Percentiles rank a stretch among this genome's conserved stretches.
These are phyloP conservation scores for Scopulariopsis brevicaulis DNA, from an alignment of 2,329 filamentous ascomycete genomes.

Conservation along the genomic window DNA sequence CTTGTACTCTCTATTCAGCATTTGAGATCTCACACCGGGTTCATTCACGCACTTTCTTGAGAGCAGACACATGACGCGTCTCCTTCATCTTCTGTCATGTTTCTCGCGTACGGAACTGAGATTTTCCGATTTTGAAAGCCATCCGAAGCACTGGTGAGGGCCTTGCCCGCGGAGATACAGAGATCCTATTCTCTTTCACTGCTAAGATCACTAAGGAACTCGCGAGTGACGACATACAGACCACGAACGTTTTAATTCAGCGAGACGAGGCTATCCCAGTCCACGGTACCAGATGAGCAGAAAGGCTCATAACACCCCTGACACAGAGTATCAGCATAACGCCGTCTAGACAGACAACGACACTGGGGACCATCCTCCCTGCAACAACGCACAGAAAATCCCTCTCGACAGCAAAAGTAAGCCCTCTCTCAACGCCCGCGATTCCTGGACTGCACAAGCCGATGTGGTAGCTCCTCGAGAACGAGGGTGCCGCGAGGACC, in stretches of 20 bases:
- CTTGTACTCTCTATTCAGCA: conserved; percentile 24
- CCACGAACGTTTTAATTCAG: background rate
- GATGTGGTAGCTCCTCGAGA: background rate
- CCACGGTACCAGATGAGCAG: background rate
- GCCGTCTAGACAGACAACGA: background rate
- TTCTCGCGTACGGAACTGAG: conserved; percentile 22
- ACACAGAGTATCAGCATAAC: background rate
- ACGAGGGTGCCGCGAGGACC: background rate
- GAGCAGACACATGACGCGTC: conserved; percentile 6
- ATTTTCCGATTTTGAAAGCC: conserved; percentile 11
- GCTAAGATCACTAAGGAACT: background rate
- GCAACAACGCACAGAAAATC: background rate
- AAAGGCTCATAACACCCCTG: background rate
- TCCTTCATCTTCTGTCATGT: conserved; percentile 8
- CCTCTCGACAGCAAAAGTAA: background rate
- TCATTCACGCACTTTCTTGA: conserved; percentile 10
- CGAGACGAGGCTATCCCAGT: background rate
- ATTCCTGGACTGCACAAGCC: background rate
- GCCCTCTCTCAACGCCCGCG: background rate
- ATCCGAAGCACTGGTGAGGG: background rate
- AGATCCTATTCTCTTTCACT: background rate
- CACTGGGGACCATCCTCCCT: background rate
- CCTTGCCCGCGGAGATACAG: background rate
- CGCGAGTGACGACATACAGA: background rate
- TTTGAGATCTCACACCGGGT: conserved; percentile 11